Base-by-base conservation (phyloP, 495 filamentous ascomycete genomes). In the Penicillium subrubescens region DNA sequence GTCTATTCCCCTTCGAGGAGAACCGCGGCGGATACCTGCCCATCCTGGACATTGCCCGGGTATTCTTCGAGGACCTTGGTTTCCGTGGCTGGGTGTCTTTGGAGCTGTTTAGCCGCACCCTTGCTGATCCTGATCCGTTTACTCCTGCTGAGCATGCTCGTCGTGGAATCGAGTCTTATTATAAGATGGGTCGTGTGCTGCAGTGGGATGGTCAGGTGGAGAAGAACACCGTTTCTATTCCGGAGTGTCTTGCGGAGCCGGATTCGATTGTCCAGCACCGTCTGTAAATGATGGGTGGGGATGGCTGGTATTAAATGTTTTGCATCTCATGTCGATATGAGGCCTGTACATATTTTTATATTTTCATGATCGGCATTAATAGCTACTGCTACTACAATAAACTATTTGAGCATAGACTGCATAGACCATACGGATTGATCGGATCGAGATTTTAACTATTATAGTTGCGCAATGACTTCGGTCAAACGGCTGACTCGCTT, bases 1-100 rank as follows among this genome's bases (percentile, higher is more conserved):
- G 91, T 29, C 71, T 94, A 11, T 94, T 94, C 68, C 88, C 90
- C 62, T 90, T 89, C 50, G 91, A 94, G 72, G 79, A 86, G 71
- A 82, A 86, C 2, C 74, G 82, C 0, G 91, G 91, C 8, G 92
- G 86, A 0, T 94, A 94, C 69, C 75, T 96, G 11, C 92, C 92
- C 14, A 76, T 81, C 25, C 65, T 83, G 57, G 83, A 90, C 56
- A 82, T 92, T 52, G 78, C 87, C 8, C 71, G 76, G 56, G 87
- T 85, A 8, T 82, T 82, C 66, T 85, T 94, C 56, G 84, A 90
- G 52, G 85, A 84, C 5, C 74, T 91, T 12, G 87, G 88, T 7
- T 95, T 87, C 66, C 78, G 87, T 56, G 91, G 91, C 0, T 93
- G 89, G 89, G 85, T 93, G n/a, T 89, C 87, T 64, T 81, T 92